These are phyloP conservation scores for Zygoascus meyerae DNA, from an alignment of 1,139 yeast species.

Conservation along the genomic window DNA sequence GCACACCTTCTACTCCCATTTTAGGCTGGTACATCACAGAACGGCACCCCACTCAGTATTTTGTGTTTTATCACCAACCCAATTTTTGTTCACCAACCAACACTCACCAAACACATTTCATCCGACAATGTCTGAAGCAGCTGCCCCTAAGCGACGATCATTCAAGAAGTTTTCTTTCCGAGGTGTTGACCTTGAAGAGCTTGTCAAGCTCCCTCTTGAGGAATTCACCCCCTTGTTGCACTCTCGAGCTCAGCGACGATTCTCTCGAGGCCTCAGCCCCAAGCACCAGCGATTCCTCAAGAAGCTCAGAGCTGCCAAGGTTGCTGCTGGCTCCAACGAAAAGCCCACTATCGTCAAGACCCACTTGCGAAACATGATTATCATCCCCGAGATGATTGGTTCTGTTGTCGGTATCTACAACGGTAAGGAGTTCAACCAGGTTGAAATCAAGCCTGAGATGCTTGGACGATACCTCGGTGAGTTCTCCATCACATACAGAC, in stretches of 20 bases:
- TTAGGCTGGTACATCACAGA: conserved; percentile 5
- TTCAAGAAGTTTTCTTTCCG: conserved; percentile 98
- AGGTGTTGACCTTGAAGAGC: conserved; percentile 96
- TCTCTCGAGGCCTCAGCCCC: conserved; percentile 93
- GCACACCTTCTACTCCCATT: not conserved
- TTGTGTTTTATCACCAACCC: conserved; percentile 1
- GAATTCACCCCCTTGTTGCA: conserved; percentile 95
- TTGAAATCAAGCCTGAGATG: conserved; percentile 99
- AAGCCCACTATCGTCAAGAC: conserved; percentile 99
- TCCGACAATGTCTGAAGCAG: conserved; percentile 19
- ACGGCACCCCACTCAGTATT: conserved; percentile 1
- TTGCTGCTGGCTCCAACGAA: conserved; percentile 87
- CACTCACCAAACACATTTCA: conserved; percentile 2
- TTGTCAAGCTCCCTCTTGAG: conserved; percentile 91
- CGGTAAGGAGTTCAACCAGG: conserved; percentile 99
- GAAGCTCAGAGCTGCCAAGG: conserved; percentile 97
- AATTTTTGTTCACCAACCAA: conserved; percentile 6
- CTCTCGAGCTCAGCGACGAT: conserved; percentile 99
- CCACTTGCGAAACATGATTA: conserved; percentile 98
- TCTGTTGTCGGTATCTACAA: conserved; percentile 98
- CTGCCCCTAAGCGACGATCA: conserved; percentile 50
- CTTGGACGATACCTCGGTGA: conserved; percentile 99
- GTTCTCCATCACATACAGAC: conserved; percentile 99
- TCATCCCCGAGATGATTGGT: conserved; percentile 99
- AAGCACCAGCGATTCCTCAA: conserved; percentile 96